Conservation (phyloP, 805 yeast species). For the Candida insectalens region DNA sequence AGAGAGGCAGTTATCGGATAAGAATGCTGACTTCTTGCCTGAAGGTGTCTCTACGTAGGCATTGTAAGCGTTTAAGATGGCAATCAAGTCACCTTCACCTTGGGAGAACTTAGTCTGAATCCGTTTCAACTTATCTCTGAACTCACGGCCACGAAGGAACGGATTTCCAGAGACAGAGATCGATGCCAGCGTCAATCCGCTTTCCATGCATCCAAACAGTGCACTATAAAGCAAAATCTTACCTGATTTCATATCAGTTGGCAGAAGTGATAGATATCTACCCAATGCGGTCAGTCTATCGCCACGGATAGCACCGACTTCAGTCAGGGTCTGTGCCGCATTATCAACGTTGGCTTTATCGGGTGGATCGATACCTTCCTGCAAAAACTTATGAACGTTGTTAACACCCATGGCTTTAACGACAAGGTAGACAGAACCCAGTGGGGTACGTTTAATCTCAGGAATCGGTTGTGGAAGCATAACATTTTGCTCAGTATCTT, state of each 20-base stretch:
- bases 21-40: constrained; percentile 30
- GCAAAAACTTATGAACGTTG: constrained; percentile 60
- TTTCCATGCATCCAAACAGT: constrained; percentile 72
- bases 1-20: constrained; percentile 53
- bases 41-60: constrained; percentile 32
- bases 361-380: constrained; percentile 80
- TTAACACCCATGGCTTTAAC: constrained; percentile 85
- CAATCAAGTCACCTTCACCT: constrained; percentile 69
- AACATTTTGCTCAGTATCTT: constrained; percentile 38
- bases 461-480: constrained; percentile 78
- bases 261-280: constrained; percentile 66
- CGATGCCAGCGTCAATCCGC: constrained; percentile 74
- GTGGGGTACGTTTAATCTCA: constrained; percentile 74
- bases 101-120: constrained; percentile 30
- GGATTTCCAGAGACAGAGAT: constrained; percentile 68
- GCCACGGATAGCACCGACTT: constrained; percentile 62
- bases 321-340: constrained; percentile 44
- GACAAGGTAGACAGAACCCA: constrained; percentile 73
- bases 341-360: constrained; percentile 36
- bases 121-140: constrained; percentile 52
- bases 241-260: constrained; percentile 80
- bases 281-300: constrained; percentile 66
- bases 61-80: constrained; percentile 49
- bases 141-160: constrained; percentile 50
- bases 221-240: constrained; percentile 73